These are phyloP conservation scores for Spergularia azorica DNA, from an alignment of 179 eudicot species.

Conservation along the genomic window DNA sequence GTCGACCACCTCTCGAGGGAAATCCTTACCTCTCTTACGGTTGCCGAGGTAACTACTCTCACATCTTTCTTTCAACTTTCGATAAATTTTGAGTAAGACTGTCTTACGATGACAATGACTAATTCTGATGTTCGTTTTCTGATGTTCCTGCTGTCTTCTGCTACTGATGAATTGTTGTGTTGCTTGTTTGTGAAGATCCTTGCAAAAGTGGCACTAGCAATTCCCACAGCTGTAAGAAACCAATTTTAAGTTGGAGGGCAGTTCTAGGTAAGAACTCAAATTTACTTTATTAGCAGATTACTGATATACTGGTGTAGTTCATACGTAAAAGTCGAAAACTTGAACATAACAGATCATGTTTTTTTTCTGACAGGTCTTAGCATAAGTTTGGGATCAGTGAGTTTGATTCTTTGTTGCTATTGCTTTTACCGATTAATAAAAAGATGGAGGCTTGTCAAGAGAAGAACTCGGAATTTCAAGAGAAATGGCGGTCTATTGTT, in stretches of 20 bases:
- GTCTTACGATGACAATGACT: background rate
- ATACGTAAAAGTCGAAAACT: background rate
- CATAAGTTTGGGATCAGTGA: slow-evolving; percentile 23
- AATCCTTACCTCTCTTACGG: slow-evolving; percentile 30
- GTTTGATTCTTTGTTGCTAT: slow-evolving; percentile 19
- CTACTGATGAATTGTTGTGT: background rate
- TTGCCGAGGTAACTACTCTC: slow-evolving; percentile 20
- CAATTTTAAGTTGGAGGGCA: slow-evolving; percentile 22
- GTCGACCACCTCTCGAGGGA: slow-evolving; percentile 23
- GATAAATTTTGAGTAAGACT: background rate
- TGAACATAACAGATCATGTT: background rate
- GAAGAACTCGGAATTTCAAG: slow-evolving; percentile 22
- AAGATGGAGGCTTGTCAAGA: slow-evolving; percentile 21
- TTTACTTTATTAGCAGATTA: background rate
- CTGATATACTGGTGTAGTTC: background rate
- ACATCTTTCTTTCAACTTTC: background rate
- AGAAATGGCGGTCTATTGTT: slow-evolving; percentile 24
- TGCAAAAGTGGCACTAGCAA: slow-evolving; percentile 16
- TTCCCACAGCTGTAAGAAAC: slow-evolving; percentile 22
- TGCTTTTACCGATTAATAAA: slow-evolving; percentile 8
- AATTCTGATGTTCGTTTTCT: background rate
- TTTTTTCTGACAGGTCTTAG: slow-evolving; percentile 19
- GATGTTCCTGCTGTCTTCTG: background rate
- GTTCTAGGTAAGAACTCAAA: background rate
- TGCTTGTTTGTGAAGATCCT: slow-evolving; percentile 21